phyloP scores from a whole-genome alignment of 495 filamentous ascomycete genomes.

The Penicillium turbatum region DNA sequence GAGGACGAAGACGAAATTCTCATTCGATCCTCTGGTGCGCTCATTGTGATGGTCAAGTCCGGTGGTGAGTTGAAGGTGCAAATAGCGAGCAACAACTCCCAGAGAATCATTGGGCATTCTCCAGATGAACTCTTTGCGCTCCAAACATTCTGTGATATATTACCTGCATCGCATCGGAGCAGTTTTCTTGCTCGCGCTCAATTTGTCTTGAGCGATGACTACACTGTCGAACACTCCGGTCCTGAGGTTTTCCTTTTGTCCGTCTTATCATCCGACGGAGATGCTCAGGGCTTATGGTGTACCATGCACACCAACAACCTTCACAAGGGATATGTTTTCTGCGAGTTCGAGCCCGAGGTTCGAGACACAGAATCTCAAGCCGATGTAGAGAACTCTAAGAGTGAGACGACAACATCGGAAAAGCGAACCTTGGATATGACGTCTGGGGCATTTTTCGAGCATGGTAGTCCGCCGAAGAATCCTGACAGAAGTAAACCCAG shows the following conservation, averaged over 20 bases:
- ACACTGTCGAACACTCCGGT: slow-evolving; percentile 60
- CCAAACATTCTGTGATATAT: slow-evolving; percentile 66
- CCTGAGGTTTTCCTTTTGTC: slow-evolving; percentile 79
- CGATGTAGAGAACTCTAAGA: slow-evolving; percentile 45
- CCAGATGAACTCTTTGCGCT: slow-evolving; percentile 71
- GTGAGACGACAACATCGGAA: background rate
- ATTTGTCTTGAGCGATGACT: slow-evolving; percentile 64
- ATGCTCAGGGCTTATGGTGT: slow-evolving; percentile 69
- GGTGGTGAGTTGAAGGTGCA: slow-evolving; percentile 62
- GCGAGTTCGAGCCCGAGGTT: slow-evolving; percentile 78
- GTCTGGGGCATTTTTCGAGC: background rate
- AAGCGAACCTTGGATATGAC: background rate
- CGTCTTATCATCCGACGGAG: slow-evolving; percentile 47
- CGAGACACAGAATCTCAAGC: slow-evolving; percentile 33
- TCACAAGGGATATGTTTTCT: slow-evolving; percentile 63
- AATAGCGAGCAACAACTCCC: slow-evolving; percentile 77
- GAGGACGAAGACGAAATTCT: slow-evolving; percentile 34
- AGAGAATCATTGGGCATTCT: slow-evolving; percentile 66
- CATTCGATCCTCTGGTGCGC: slow-evolving; percentile 70
- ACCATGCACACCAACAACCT: slow-evolving; percentile 68
- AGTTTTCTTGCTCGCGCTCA: slow-evolving; percentile 73
- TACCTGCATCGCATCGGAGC: slow-evolving; percentile 68
- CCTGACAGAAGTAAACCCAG: slow-evolving; percentile 44
- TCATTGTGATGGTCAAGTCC: slow-evolving; percentile 61
- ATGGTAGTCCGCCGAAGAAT: background rate